A percentile compares a stretch with the other conserved stretches of the same genome.
Evolutionary conservation across 2,329 filamentous ascomycete species (phyloP).

Genomic region (Exophiala aquamarina): DNA sequence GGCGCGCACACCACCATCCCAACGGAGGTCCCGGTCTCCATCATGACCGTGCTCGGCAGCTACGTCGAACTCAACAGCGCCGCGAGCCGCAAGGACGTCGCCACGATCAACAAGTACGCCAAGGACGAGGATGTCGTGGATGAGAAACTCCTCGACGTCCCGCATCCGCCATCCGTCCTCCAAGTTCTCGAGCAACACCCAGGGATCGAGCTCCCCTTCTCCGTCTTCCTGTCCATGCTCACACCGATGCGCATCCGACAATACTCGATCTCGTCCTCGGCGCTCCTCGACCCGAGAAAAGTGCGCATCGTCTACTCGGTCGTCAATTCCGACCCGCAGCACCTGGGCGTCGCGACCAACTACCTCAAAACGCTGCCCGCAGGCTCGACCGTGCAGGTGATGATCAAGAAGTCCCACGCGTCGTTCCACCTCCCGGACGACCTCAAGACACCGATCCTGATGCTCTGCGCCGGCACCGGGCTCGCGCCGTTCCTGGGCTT

Average conservation of each 20-base stretch:
- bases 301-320: slow-evolving; percentile 69
- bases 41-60: slow-evolving; percentile 63
- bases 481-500: slow-evolving; percentile 65
- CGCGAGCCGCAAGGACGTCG: slow-evolving; percentile 60
- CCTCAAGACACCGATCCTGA: slow-evolving; percentile 38
- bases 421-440: slow-evolving; percentile 39
- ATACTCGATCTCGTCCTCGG: slow-evolving; percentile 77
- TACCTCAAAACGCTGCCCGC: slow-evolving; percentile 54
- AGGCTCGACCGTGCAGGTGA: slow-evolving; percentile 35
- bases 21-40: slow-evolving; percentile 57
- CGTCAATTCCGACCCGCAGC: slow-evolving; percentile 48
- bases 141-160: slow-evolving; percentile 3
- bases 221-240: slow-evolving; percentile 68
- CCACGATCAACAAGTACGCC: slow-evolving; percentile 15
- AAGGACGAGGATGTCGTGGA: slow-evolving; percentile 14
- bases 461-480: slow-evolving; percentile 48
- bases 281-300: slow-evolving; percentile 56
- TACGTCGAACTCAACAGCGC: slow-evolving; percentile 74
- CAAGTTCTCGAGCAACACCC: slow-evolving; percentile 68
- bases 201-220: slow-evolving; percentile 61
- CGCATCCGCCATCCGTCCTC: slow-evolving; percentile 44
- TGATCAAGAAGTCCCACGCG: slow-evolving; percentile 36
- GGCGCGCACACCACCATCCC: slow-evolving; percentile 56
- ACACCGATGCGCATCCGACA: slow-evolving; percentile 77
- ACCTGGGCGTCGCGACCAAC: slow-evolving; percentile 61